A percentile compares a stretch with the other conserved stretches of the same genome.
Evolutionary conservation across 2,329 filamentous ascomycete genomes (phyloP).

Genomic region (Pseudogymnoascus sp.): DNA sequence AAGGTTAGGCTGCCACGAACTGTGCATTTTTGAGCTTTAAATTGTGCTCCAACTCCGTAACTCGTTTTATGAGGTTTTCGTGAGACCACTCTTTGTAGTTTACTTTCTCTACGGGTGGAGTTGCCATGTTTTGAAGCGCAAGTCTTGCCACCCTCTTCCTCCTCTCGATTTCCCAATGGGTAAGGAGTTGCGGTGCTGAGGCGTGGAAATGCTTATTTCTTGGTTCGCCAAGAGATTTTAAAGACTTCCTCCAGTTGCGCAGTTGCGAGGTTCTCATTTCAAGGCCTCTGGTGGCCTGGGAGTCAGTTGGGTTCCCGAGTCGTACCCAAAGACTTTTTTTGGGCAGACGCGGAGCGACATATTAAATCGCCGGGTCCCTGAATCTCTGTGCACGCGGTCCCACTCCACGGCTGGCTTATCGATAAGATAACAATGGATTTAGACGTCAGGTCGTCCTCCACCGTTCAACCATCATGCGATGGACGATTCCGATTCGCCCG

Average conservation of each 20-base stretch:
- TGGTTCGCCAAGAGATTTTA: background rate
- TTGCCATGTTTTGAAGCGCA: conserved; percentile 13
- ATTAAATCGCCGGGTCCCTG: conserved; percentile 7
- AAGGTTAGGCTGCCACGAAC: conserved; percentile 19
- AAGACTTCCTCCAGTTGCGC: background rate
- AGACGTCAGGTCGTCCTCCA: conserved; percentile 25
- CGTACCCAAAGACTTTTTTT: conserved; percentile 5
- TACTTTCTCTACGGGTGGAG: background rate
- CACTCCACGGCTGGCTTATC: background rate
- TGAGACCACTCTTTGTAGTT: conserved; percentile 62
- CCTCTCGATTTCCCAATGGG: conserved; percentile 4
- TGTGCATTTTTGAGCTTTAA: conserved; percentile 43
- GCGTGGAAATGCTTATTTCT: background rate
- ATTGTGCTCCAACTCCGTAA: conserved; percentile 60
- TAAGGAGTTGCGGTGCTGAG: background rate
- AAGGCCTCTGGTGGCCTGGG: background rate
- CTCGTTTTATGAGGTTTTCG: conserved; percentile 58
- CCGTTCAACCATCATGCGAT: conserved; percentile 6
- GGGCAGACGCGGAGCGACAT: background rate
- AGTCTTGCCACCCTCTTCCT: conserved; percentile 14
- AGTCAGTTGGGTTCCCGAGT: background rate
- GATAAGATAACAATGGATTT: conserved; percentile 4
- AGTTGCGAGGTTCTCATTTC: background rate
- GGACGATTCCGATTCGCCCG: conserved; percentile 31
- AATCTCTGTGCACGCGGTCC: background rate